Evolutionary conservation across 179 eudicot species (phyloP), one percentile per base, ranked within the genome.

Genomic region (Nepenthes alata): DNA sequence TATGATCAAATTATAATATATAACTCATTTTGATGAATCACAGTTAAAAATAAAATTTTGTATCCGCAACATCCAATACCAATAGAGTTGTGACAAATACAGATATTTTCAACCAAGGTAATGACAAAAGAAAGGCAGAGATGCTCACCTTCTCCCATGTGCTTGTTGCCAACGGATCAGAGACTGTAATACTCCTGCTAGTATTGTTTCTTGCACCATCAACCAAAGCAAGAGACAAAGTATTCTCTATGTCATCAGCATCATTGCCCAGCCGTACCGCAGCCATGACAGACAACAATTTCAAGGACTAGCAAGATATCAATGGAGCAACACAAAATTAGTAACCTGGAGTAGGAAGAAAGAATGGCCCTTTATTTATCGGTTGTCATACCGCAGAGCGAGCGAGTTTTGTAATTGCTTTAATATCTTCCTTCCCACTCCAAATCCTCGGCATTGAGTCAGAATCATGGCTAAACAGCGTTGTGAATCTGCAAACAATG

Each of bases 371-470:
- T 2, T 45, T 35, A 57, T 11, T 37, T 12, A 35, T 37, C 10
- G 52, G 49, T 4, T 67, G 13, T 35, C 87, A 69, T 93, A 93
- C 98, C 72, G 94, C 70, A 70, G 91, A 71, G 65, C 97, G 84
- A 70, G 98, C 97, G 71, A 77, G 65, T 76, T 82, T 86, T 55
- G 98, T 89, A 60, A 93, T 89, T 57, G 85, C 82, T 61, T 81
- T 79, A 57, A 93, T 86, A 63, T 93, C 97, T 78, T 93, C 97
- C 60, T 83, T 87, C 15, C 95, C 98, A 48, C 87, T 87, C 98
- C 98, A 93, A 61, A 93, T 80, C 35, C 97, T 87, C 14, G 98
- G 97, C 98, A 89, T 87, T 55, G 94, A 87, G 71, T 93, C 97
- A 57, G 88, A 65, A 67, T 89, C 97, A 69, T 79, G 89, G 73